Conservation (phyloP, 169 alveolate genomes). For the Plasmodium knowlesi region DNA sequence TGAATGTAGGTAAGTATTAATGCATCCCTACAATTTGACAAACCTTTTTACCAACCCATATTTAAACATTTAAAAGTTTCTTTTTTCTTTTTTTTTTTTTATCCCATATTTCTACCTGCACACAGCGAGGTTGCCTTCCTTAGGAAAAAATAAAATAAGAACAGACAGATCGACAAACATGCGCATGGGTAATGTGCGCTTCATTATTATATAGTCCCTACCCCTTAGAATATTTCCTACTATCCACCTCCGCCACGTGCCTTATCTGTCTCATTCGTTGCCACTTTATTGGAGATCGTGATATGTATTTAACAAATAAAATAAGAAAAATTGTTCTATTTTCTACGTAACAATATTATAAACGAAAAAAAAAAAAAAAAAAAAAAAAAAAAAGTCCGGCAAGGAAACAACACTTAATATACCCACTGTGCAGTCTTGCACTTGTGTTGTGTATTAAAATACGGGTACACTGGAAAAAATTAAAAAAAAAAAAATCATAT, state of each 20-base stretch:
- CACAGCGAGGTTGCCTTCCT: not conserved
- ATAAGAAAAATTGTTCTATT: slow-evolving; percentile 24
- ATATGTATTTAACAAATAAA: slow-evolving; percentile 5
- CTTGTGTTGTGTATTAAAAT: not conserved
- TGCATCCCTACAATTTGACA: not conserved
- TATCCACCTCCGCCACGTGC: not conserved
- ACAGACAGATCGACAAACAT: not conserved
- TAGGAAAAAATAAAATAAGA: not conserved
- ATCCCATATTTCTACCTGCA: not conserved
- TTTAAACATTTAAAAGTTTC: not conserved
- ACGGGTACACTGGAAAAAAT: not conserved
- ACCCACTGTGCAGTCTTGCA: not conserved
- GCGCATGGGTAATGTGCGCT: not conserved
- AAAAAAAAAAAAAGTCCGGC: not conserved
- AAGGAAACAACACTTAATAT: not conserved
- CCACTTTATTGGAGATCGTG: not conserved
- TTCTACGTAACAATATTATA: slow-evolving; percentile 6
- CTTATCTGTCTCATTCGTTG: not conserved
- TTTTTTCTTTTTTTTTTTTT: not conserved
- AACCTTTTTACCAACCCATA: not conserved
- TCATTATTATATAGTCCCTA: not conserved
- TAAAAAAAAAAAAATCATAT: not conserved
- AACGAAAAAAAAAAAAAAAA: slow-evolving; percentile 9
- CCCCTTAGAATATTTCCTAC: not conserved
- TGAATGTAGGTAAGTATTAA: not conserved